phyloP scores from a whole-genome alignment of 2,329 filamentous ascomycete genomes.

The Falciphora oryzae region DNA sequence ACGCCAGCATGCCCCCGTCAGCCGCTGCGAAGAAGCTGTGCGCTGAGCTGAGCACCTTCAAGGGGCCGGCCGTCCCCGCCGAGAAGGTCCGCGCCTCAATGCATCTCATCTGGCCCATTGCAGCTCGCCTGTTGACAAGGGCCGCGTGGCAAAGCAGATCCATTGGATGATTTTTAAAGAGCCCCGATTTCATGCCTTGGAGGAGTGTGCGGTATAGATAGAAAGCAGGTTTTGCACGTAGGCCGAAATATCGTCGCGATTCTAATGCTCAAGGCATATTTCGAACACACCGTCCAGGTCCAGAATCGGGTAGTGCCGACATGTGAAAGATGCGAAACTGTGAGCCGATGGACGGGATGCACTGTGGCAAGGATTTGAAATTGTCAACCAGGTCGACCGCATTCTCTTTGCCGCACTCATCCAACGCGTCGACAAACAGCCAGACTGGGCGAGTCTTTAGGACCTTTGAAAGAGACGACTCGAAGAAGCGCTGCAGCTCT shows the following conservation, averaged over 20 bases:
- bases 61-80: too few species aligned
- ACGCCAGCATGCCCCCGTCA: too few species aligned
- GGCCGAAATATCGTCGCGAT: slow-evolving; percentile 23
- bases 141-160: slow-evolving; percentile 25
- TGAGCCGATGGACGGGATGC: slow-evolving; percentile 12
- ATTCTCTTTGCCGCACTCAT: slow-evolving; percentile 25
- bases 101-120: slow-evolving; percentile 28
- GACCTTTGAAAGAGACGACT: slow-evolving; percentile 17
- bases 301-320: slow-evolving; percentile 27
- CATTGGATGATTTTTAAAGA: slow-evolving; percentile 25
- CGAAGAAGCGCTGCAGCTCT: slow-evolving; percentile 19
- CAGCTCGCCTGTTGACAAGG: slow-evolving; percentile 22
- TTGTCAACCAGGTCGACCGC: slow-evolving; percentile 17
- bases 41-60: too few species aligned
- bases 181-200: slow-evolving; percentile 13
- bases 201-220: slow-evolving; percentile 22
- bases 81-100: too few species aligned
- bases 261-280: slow-evolving; percentile 26
- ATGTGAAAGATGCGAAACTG: slow-evolving; percentile 25
- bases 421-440: slow-evolving; percentile 30
- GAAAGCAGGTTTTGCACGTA: slow-evolving; percentile 22
- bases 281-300: slow-evolving; percentile 16
- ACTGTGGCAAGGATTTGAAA: slow-evolving; percentile 20
- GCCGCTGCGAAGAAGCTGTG: too few species aligned
- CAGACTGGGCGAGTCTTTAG: slow-evolving; percentile 18